Conservation (phyloP, 768 basidiomycete genomes). For the Tylopilus felleus region DNA sequence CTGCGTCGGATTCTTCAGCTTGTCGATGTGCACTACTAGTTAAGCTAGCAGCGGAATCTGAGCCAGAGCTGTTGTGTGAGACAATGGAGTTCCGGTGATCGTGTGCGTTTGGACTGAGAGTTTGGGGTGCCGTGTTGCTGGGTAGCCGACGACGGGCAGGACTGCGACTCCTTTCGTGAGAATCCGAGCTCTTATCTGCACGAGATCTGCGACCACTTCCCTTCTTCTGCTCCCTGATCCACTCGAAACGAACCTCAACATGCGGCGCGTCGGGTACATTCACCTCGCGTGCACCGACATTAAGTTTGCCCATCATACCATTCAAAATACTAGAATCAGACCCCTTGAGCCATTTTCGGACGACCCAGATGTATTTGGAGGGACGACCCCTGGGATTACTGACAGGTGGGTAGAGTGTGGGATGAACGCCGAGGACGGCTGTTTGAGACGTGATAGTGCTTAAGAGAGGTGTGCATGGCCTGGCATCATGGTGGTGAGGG, state of each 20-base stretch:
- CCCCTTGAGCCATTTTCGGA: constrained; percentile 72
- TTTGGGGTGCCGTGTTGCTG: constrained; percentile 4
- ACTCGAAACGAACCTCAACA: constrained; percentile 77
- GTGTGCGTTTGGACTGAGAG: constrained; percentile 6
- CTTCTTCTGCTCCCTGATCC: constrained; percentile 48
- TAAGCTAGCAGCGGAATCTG: constrained; percentile 28
- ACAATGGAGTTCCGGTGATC: constrained; percentile 38
- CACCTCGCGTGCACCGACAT: constrained; percentile 26
- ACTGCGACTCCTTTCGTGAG: constrained; percentile 9
- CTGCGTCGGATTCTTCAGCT: constrained; percentile 57
- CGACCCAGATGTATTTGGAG: constrained; percentile 68
- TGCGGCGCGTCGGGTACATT: constrained; percentile 25
- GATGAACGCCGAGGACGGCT: constrained; percentile 65
- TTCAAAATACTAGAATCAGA: constrained; percentile 43
- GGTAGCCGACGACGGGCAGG: constrained; percentile 13
- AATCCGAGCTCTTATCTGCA: constrained; percentile 12
- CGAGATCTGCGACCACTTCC: constrained; percentile 20
- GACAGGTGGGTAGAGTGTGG: constrained; percentile 53
- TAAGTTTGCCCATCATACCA: constrained; percentile 42
- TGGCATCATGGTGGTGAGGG: constrained; percentile 10
- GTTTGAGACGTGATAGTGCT: constrained; percentile 34
- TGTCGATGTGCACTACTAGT: constrained; percentile 18
- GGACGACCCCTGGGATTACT: constrained; percentile 38
- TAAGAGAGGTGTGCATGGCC: constrained; percentile 10
- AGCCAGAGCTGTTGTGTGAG: constrained; percentile 39